phyloP scores from a whole-genome alignment of 2,329 filamentous ascomycete species.

The Phialophora verrucosa region DNA sequence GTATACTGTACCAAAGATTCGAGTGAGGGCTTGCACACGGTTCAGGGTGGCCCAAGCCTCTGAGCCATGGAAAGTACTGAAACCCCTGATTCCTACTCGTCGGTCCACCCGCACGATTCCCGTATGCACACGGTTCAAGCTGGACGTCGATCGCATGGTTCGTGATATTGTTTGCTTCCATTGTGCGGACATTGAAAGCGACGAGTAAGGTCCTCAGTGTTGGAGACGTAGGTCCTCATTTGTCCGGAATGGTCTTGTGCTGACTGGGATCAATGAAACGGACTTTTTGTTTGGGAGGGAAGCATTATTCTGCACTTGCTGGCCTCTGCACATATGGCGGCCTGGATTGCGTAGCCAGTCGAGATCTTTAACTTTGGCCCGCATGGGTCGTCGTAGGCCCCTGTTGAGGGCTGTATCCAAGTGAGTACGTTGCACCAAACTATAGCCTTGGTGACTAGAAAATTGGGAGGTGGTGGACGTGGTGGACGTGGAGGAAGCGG shows the following conservation, averaged over 20 bases:
- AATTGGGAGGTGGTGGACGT: neutral
- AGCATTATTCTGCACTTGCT: neutral
- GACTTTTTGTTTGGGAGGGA: neutral
- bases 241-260: neutral
- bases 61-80: neutral
- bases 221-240: neutral
- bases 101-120: neutral
- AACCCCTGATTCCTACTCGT: neutral
- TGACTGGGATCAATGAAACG: neutral
- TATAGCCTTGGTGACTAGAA: neutral
- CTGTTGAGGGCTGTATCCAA: neutral
- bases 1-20: neutral
- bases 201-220: neutral
- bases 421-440: neutral
- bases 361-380: neutral
- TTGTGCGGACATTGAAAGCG: neutral
- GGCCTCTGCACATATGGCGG: too few species aligned
- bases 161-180: neutral
- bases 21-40: neutral
- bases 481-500: neutral
- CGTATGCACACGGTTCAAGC: neutral
- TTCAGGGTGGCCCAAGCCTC: neutral
- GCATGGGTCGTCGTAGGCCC: neutral
- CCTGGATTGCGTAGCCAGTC: neutral
- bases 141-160: neutral